Base-by-base conservation (phyloP, 805 yeast genomes). In the Zygotorulaspora danielsina region DNA sequence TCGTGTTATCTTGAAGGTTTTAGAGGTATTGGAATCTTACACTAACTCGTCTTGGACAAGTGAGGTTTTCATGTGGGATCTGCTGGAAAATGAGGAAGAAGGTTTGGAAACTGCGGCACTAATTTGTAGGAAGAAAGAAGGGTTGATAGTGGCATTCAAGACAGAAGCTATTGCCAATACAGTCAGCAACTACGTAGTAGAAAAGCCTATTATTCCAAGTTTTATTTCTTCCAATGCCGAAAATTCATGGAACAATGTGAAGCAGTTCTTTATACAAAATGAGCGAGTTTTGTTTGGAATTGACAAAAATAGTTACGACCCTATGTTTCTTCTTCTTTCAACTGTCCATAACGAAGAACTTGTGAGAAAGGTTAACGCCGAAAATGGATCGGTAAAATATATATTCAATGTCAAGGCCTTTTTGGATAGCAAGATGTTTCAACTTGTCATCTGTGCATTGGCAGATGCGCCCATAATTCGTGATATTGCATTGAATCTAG, bases 271-370 rank as follows among this genome's bases (percentile, higher is more conserved):
- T 16, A 15, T 32, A 6, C 11, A 25, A 18, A 33, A 37, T 11
- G 38, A 36, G 7, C 21, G 31, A n/a, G 22, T 32, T 3, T 12
- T 47, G 4, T 38, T 29, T 2, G 25, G 30, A 24, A 39, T 48
- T 2, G 64, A 64, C 32, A 45, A 48, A 12, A 56, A 67, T 0
- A 47, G 64, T 5, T 84, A 88, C 58, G 90, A 86, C 54, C 72
- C 79, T n/a, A 79, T 81, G 53, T 85, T 88, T 52, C 50, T 88
- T 25, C 57, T 85, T 44, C 65, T 82, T 39, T 54, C 80, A 44
- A 61, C 81, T 4, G 56, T 82, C 25, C 81, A 79, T 55, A 83
- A 79, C 49, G 79, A 76, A 4, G 89, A 83, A 45, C 64, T 84
- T 21, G 71, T 83, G 29, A 60, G 55, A 19, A 40, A 63, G 10